Percentiles rank a stretch among this genome's conserved stretches.
Evolutionary conservation across 257 asterid genomes (phyloP).

Genomic region (Hygrophila difformis): DNA sequence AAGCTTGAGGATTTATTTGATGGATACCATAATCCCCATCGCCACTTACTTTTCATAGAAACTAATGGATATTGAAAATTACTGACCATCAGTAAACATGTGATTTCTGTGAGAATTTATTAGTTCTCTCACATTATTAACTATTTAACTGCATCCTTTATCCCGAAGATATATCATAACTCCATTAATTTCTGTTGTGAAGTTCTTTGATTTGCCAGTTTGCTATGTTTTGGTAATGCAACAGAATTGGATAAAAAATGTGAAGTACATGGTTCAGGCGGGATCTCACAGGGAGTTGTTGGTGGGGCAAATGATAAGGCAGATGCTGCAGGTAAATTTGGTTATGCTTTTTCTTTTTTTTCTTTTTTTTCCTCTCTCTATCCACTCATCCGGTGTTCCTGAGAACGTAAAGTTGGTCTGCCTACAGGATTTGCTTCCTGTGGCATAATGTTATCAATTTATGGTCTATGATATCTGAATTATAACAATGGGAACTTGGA

Average conservation of each 20-base stretch:
- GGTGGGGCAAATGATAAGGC: constrained; percentile 23
- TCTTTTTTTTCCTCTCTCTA: background rate
- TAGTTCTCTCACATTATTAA: background rate
- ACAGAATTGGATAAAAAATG: constrained; percentile 32
- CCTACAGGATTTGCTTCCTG: constrained; percentile 1
- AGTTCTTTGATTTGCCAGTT: background rate
- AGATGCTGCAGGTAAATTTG: constrained; percentile 30
- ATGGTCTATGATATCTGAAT: constrained; percentile 1
- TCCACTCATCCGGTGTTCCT: constrained; percentile 10
- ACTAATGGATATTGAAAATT: constrained; percentile 7
- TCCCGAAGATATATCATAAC: constrained; percentile 2
- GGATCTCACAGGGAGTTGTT: constrained; percentile 24
- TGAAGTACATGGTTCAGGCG: constrained; percentile 31
- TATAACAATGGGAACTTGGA: background rate
- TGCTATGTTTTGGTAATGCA: constrained; percentile 18
- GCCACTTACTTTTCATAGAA: background rate
- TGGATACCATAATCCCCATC: background rate
- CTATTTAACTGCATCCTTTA: constrained; percentile 1
- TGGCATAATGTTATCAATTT: background rate
- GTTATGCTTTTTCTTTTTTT: constrained; percentile 7
- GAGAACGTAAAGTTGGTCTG: constrained; percentile 7
- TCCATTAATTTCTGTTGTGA: constrained; percentile 6
- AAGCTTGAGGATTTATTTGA: background rate
- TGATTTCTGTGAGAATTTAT: constrained; percentile 5
- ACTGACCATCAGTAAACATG: too few relatives aligned